Base-by-base conservation (phyloP, 176 grass and related monocot genomes). In the Phragmites australis region DNA sequence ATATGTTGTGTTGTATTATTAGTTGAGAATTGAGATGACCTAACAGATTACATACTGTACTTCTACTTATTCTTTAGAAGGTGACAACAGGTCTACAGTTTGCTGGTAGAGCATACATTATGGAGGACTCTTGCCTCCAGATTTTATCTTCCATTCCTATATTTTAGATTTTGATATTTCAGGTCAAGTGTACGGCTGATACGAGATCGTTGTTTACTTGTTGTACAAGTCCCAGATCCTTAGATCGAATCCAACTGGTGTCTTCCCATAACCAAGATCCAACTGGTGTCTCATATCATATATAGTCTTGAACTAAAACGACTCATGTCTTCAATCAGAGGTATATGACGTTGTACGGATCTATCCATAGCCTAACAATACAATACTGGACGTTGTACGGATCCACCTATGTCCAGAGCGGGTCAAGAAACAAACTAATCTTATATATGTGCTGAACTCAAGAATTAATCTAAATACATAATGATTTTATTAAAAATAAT, bases 1-100 rank as follows among this genome's bases (percentile, higher is more conserved):
- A 67, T 41, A 18, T 80, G 21, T 37, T 50, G 72, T 72, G 72
- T 72, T 86, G 83, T 62, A 77, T 77, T 74, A 67, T 77, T 77
- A 64, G 40, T 73, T 63, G 57, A 62, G 46, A 74, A 54, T 17
- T 40, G 58, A 63, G 56, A 70, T 88, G 39, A 72, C 56, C 39
- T 70, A 48, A 81, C 76, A 75, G 48, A 80, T 66, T 47, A 44
- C 48, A 80, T n/a, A 45, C 44, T 87, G 25, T 72, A 55, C 49
- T 75, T 32, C 23, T 43, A 15, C 70, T 81, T 81, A 39, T 56
- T 77, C 52, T 56, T 63, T 42, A 76, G 55, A 55, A 75, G 64
- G 71, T 57, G 65, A 72, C 66, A 56, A 63, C 12, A 82, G 32
- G 21, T 61, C 14, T 19, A 27, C 10, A 22, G 39, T 75, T 82